These are phyloP conservation scores for Crithidia thermophila DNA, from an alignment of 208 protist species.

Conservation along the genomic window DNA sequence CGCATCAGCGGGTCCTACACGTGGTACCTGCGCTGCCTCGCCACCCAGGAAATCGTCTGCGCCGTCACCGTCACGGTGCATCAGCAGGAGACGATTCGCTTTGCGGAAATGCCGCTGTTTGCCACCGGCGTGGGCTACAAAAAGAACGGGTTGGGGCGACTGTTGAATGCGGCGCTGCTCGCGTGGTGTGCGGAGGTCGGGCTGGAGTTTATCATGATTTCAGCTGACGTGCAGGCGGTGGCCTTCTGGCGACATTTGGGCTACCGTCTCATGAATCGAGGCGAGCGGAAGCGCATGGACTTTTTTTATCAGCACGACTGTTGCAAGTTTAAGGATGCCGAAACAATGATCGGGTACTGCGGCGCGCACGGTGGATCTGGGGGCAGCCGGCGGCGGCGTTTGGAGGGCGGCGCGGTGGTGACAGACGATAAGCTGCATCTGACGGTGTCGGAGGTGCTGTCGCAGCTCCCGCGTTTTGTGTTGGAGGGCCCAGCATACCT, in stretches of 20 bases:
- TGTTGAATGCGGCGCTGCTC: constrained; percentile 77
- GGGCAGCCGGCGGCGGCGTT: not conserved
- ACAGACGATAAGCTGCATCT: constrained; percentile 8
- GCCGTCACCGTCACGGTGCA: constrained; percentile 80
- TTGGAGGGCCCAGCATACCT: constrained; percentile 39
- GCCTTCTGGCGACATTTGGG: constrained; percentile 82
- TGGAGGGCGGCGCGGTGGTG: not conserved
- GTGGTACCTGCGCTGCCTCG: constrained; percentile 75
- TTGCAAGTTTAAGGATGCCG: constrained; percentile 83
- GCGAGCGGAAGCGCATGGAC: constrained; percentile 74
- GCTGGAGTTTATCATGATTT: constrained; percentile 89
- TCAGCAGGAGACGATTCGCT: constrained; percentile 73
- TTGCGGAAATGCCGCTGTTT: constrained; percentile 89
- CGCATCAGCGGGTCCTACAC: constrained; percentile 75
- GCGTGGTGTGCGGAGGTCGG: constrained; percentile 60
- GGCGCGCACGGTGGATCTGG: not conserved
- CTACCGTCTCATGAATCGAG: constrained; percentile 73
- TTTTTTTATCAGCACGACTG: constrained; percentile 91
- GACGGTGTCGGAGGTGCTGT: constrained; percentile 29
- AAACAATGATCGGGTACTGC: constrained; percentile 88
- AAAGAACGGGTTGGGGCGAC: constrained; percentile 72
- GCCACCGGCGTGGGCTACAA: constrained; percentile 90
- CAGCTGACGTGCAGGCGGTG: constrained; percentile 85
- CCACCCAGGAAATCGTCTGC: constrained; percentile 72
- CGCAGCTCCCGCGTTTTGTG: constrained; percentile 52